phyloP scores from a whole-genome alignment of 768 basidiomycete species.

The Cystoderma amianthinum region DNA sequence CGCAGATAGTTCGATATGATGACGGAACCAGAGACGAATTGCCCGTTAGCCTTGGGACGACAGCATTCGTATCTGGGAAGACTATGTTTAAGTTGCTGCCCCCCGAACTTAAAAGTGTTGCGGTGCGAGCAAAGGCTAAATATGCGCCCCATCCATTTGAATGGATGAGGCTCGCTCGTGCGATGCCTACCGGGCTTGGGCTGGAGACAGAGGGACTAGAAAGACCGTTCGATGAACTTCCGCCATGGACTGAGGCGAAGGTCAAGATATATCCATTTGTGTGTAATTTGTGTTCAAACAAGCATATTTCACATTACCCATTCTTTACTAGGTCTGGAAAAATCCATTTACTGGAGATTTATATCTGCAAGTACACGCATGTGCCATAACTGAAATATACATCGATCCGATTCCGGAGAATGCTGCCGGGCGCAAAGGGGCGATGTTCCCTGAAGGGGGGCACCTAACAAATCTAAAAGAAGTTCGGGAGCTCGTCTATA shows the following conservation, averaged over 20 bases:
- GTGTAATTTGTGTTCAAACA: slow-evolving; percentile 8
- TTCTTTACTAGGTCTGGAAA: slow-evolving; percentile 67
- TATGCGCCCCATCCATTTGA: slow-evolving; percentile 85
- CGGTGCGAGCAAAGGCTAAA: slow-evolving; percentile 64
- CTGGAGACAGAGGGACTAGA: slow-evolving; percentile 75
- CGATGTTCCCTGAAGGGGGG: slow-evolving; percentile 80
- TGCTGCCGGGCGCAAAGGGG: slow-evolving; percentile 48
- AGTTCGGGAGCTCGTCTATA: slow-evolving; percentile 71
- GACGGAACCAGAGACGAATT: slow-evolving; percentile 83
- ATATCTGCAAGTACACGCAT: slow-evolving; percentile 89
- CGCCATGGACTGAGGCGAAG: slow-evolving; percentile 70
- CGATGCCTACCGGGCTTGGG: slow-evolving; percentile 71
- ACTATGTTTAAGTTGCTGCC: slow-evolving; percentile 81
- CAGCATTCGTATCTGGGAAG: slow-evolving; percentile 72
- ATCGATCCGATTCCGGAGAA: slow-evolving; percentile 68
- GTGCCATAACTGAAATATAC: slow-evolving; percentile 58
- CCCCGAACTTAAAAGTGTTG: slow-evolving; percentile 64
- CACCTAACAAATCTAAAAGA: slow-evolving; percentile 65
- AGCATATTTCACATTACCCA: background rate
- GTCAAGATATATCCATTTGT: slow-evolving; percentile 63
- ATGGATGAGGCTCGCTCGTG: slow-evolving; percentile 77
- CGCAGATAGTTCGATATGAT: slow-evolving; percentile 67
- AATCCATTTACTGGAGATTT: slow-evolving; percentile 79
- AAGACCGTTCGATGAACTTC: slow-evolving; percentile 53
- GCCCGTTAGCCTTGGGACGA: slow-evolving; percentile 75